A percentile compares a stretch with the other conserved stretches of the same genome.
phyloP scores from a whole-genome alignment of 441 rosid species.

The Arabidopsis lyrata region DNA sequence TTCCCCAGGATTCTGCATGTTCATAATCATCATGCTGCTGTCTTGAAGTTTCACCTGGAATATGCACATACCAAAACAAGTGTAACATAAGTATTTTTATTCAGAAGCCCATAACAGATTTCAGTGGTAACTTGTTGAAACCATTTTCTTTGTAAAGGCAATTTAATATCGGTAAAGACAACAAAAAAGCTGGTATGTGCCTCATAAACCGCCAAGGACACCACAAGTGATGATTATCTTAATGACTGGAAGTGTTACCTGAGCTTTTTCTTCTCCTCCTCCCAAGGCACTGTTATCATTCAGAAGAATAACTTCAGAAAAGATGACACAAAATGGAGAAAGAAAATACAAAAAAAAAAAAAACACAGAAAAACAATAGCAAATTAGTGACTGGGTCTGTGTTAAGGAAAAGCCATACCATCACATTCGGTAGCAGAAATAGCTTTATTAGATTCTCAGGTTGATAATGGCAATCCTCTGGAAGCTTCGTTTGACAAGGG shows the following conservation, averaged over 20 bases:
- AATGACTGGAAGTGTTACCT: conserved; percentile 54
- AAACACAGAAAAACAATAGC: not conserved
- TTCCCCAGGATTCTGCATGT: conserved; percentile 66
- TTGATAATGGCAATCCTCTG: conserved; percentile 97
- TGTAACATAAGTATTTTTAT: not conserved
- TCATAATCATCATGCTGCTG: conserved; percentile 59
- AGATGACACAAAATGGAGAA: conserved; percentile 22
- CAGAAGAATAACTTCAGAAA: conserved; percentile 42
- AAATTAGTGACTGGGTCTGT: conserved; percentile 1
- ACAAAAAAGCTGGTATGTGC: conserved; percentile 28
- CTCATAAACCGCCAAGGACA: not conserved
- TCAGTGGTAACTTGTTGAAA: not conserved
- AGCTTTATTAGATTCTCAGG: conserved; percentile 91
- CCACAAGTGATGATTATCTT: conserved; percentile 2
- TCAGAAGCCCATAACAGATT: conserved; percentile 11
- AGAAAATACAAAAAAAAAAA: not conserved
- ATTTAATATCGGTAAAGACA: not conserved
- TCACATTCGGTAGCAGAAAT: conserved; percentile 79
- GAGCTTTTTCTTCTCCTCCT: conserved; percentile 64
- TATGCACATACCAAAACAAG: conserved; percentile 19
- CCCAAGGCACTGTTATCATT: conserved; percentile 75
- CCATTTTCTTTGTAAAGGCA: not conserved
- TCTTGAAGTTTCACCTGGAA: conserved; percentile 62
- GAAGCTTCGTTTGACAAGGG: conserved; percentile 71
- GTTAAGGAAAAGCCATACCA: conserved; percentile 57